Conservation (phyloP, 2,329 filamentous ascomycete genomes). For the Aureobasidium sp. region DNA sequence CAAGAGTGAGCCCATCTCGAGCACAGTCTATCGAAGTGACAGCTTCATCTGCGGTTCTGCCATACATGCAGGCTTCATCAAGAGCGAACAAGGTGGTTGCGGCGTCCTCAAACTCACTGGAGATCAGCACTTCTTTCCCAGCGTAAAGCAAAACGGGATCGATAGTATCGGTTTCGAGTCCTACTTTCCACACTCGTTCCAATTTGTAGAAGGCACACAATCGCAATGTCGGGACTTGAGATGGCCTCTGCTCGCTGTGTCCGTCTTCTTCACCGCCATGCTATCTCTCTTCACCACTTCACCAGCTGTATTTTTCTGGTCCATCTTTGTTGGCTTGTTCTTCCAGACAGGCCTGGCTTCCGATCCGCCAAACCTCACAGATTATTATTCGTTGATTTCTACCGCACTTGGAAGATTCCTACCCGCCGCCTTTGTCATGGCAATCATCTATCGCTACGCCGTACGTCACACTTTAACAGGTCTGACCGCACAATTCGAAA, state of each 20-base stretch:
- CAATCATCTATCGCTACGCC: conserved; percentile 80
- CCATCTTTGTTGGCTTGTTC: conserved; percentile 72
- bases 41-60: conserved; percentile 81
- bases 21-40: conserved; percentile 72
- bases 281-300: conserved; percentile 76
- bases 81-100: conserved; percentile 65
- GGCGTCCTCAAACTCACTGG: conserved; percentile 71
- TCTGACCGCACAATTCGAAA: conserved; percentile 77
- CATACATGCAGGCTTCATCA: conserved; percentile 73
- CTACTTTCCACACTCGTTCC: conserved; percentile 80
- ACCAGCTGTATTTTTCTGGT: conserved; percentile 75
- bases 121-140: conserved; percentile 52
- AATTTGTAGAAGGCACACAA: conserved; percentile 57
- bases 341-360: conserved; percentile 88
- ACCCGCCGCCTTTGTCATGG: conserved; percentile 78
- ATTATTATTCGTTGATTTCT: conserved; percentile 65
- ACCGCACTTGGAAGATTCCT: conserved; percentile 72
- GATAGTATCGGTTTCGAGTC: conserved; percentile 71
- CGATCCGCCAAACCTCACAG: conserved; percentile 64
- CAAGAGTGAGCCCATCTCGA: conserved; percentile 28
- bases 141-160: conserved; percentile 64
- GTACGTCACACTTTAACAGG: conserved; percentile 61
- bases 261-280: conserved; percentile 66
- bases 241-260: conserved; percentile 77
- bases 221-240: conserved; percentile 68